Conservation (phyloP, 1,284 basidiomycete genomes). For the Trichosporon faecale region DNA sequence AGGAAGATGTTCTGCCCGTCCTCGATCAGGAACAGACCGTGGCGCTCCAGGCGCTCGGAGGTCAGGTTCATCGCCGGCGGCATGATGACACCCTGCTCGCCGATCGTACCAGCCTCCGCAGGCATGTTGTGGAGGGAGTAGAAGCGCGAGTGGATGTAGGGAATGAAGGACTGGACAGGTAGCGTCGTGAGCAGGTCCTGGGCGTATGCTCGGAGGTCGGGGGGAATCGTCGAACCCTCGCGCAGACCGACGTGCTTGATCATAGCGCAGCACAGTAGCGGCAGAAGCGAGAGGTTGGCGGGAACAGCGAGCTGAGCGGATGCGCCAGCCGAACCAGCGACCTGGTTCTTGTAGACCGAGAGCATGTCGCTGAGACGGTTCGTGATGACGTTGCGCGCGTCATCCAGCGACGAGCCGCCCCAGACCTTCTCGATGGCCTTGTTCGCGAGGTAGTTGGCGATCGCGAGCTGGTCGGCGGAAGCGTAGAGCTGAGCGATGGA, state of each 20-base stretch:
- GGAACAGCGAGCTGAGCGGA: conserved; percentile 89
- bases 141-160: conserved; percentile 91
- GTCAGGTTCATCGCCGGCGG: conserved; percentile 75
- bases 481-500: conserved; percentile 92
- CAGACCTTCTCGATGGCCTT: conserved; percentile 94
- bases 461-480: conserved; percentile 89
- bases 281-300: conserved; percentile 91
- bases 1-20: conserved; percentile 97
- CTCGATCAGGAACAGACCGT: conserved; percentile 95
- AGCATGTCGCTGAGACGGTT: conserved; percentile 90
- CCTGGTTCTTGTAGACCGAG: conserved; percentile 89
- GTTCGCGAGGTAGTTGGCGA: conserved; percentile 85
- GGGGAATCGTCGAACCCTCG: conserved; percentile 92
- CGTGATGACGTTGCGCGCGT: conserved; percentile 84
- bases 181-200: conserved; percentile 88
- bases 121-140: conserved; percentile 95
- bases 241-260: conserved; percentile 94
- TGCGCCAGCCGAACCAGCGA: conserved; percentile 89
- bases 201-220: conserved; percentile 92
- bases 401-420: conserved; percentile 74
- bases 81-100: conserved; percentile 43
- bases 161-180: conserved; percentile 84
- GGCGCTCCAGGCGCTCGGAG: conserved; percentile 87
- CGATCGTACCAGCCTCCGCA: conserved; percentile 48
- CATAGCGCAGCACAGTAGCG: conserved; percentile 81